Base-by-base conservation (phyloP, 345 rosid genomes). In the Salix purpurea region DNA sequence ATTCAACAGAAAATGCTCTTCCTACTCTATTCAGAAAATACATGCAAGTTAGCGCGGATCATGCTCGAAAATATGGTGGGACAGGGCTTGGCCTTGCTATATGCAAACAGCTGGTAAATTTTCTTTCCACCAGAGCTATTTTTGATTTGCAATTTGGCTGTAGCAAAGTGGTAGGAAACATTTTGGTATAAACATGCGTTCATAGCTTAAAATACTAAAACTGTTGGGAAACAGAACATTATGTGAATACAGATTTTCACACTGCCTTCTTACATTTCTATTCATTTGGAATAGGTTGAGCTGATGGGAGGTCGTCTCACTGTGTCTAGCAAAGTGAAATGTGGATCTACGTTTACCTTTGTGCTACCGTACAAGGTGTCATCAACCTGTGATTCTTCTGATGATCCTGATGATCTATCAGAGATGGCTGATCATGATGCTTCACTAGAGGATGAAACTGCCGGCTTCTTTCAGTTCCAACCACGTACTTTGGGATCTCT, bases 81-180 rank as follows among this genome's bases (percentile, higher is more conserved):
- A 96, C 99, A 11, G 99, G 99, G 77, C 87, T 93, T 30, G 98
- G 99, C 72, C 97, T 96, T 8, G 98, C 97, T 73, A 96, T 96
- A 74, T 96, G 99, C 88, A 96, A 96, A 85, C 97, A 96, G 76
- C 86, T 96, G 94, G 99, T 96, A 70, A 83, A 76, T 58, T n/a
- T 58, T 58, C 28, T n/a, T 23, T n/a, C 62, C 14, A 3, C 1
- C 26, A 11, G 23, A 58, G 28, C 62, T 21, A n/a, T n/a, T 58
- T 58, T n/a, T 58, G 62, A 58, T 58, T 10, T 58, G 13, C 24
- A 58, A 4, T 56, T n/a, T 58, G 26, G 1, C 14, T n/a, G 28
- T 58, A n/a, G 23, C 23, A 58, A 58, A 58, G 13, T 23, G 12
- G 3, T 58, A 26, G 9, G 62, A n/a, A 58, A 23, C 61, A 56